Evolutionary conservation across 306 rosid species (phyloP), one percentile per base, ranked within the genome.

Genomic region (Herpetospermum pedunculosum): DNA sequence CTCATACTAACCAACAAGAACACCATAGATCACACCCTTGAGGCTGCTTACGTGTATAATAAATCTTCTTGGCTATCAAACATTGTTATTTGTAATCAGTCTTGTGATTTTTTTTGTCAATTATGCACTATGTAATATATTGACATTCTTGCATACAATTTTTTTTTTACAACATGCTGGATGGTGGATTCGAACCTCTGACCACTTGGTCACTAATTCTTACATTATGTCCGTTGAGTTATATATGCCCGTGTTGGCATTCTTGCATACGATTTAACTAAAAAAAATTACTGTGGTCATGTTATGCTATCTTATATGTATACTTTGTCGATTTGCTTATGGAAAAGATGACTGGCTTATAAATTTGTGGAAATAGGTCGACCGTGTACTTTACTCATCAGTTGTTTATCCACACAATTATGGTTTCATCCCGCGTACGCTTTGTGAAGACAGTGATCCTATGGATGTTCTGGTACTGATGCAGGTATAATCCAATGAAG

Each of bases 351-450:
- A 78, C 86, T 80, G 34, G 72, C 30, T 40, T 54, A 57, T 77
- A 58, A 52, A 50, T 41, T 83, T 76, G 79, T 76, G 60, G 47
- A 76, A 70, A n/a, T 77, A 94, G 96, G 99, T 94, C 75, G 99
- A 94, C 76, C 96, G 99, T 65, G 58, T 91, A 74, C 99, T 94
- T 82, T 94, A 94, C 87, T 91, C 99, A 38, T 94, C 97, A 2
- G 97, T 94, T 79, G 99, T 94, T 76, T 94, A 94, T 79, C 97
- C 99, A 57, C 99, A 94, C 90, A 94, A 94, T 81, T 89, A 91
- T 43, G 99, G 99, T 78, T 91, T 91, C 85, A 91, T 94, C 77
- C 99, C 99, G 8, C 87, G 99, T 54, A 94, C 97, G 77, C 67
- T 91, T 29, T 94, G 99, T 73, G 99, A 94, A 80, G 99, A 94